Conservation (phyloP, 2,329 filamentous ascomycete species). For the Colletotrichum cuscutae region DNA sequence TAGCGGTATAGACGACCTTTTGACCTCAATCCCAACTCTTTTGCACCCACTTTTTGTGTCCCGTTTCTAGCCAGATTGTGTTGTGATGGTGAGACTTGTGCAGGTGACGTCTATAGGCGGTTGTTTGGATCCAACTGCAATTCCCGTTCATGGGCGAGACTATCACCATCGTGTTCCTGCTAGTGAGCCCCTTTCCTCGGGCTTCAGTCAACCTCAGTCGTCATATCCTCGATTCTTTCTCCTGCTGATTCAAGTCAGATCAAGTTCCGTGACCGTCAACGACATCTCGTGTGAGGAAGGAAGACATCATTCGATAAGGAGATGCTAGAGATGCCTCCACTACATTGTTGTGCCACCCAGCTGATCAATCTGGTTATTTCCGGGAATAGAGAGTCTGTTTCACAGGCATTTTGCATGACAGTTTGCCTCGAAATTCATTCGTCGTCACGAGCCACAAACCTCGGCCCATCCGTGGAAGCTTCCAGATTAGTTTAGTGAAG, state of each 20-base stretch:
- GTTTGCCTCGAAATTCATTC: neutral
- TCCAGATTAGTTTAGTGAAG: neutral
- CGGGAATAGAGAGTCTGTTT: neutral
- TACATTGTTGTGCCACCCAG: too few relatives aligned
- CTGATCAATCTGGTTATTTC: too few relatives aligned
- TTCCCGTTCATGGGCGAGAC: neutral
- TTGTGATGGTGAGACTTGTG: neutral
- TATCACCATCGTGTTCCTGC: neutral
- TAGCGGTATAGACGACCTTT: constrained; percentile 1
- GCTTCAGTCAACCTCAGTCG: neutral
- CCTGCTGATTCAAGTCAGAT: too few relatives aligned
- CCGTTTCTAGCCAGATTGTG: neutral
- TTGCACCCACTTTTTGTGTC: neutral
- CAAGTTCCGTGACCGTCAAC: neutral
- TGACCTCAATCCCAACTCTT: neutral
- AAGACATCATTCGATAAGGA: neutral
- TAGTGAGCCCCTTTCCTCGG: neutral
- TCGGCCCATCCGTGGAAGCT: neutral
- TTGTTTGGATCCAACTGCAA: neutral
- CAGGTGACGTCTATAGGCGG: neutral
- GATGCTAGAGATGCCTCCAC: too few relatives aligned
- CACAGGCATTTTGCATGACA: neutral
- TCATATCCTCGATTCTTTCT: neutral
- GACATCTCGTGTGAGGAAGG: neutral
- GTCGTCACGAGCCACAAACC: neutral